phyloP scores from a whole-genome alignment of 1,284 basidiomycete genomes.

The Apiotrichum laibachii region DNA sequence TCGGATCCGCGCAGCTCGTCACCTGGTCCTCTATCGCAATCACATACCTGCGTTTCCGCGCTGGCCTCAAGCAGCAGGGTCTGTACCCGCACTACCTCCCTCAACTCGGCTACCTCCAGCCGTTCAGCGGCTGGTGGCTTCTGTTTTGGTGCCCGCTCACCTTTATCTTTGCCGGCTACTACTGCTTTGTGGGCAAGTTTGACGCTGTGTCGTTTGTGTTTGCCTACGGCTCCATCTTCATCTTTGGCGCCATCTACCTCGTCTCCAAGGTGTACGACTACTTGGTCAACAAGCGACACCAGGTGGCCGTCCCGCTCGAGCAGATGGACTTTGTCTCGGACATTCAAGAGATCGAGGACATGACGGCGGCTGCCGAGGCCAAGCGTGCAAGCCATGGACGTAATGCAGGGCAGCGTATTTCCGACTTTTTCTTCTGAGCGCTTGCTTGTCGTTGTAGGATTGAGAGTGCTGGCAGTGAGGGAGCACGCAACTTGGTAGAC shows the following conservation, averaged over 20 bases:
- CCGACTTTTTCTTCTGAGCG: conserved; percentile 23
- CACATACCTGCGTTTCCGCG: conserved; percentile 35
- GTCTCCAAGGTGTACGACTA: conserved; percentile 29
- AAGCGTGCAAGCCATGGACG: conserved; percentile 16
- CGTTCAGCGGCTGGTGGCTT: conserved; percentile 30
- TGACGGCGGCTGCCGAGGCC: conserved; percentile 25
- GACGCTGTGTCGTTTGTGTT: conserved; percentile 3
- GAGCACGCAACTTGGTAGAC: too few relatives aligned
- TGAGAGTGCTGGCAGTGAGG: too few relatives aligned
- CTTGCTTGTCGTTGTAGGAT: too few relatives aligned
- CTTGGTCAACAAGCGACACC: conserved; percentile 21
- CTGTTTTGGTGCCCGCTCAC: conserved; percentile 25
- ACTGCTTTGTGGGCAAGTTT: conserved; percentile 25
- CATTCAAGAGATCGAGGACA: conserved; percentile 26
- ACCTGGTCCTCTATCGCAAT: conserved; percentile 36
- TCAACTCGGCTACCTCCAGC: conserved; percentile 20
- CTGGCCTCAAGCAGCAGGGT: conserved; percentile 31
- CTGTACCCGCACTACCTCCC: conserved; percentile 22
- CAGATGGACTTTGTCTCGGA: conserved; percentile 29
- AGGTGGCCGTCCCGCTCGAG: conserved; percentile 15
- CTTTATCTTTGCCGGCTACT: conserved; percentile 23
- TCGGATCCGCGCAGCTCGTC: conserved; percentile 20
- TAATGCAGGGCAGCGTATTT: conserved; percentile 15
- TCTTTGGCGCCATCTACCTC: conserved; percentile 36
- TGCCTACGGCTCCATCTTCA: conserved; percentile 36